Base-by-base conservation (phyloP, 306 rosid species). In the Castanospermum australe region DNA sequence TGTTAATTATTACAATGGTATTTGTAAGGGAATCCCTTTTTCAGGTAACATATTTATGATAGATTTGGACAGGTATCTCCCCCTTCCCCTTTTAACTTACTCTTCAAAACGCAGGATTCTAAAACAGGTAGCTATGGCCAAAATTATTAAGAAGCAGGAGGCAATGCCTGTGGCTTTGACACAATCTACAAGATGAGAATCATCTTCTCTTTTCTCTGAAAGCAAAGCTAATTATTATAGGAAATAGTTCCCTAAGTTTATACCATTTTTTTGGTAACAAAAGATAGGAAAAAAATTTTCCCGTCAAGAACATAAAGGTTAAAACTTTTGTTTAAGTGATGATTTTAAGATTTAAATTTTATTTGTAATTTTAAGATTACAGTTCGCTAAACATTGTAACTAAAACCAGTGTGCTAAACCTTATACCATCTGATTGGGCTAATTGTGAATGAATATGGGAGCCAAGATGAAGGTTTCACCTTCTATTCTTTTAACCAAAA, bases 121-220 rank as follows among this genome's bases (percentile, higher is more conserved):
- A 67, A 83, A 62, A 68, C 82, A 74, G 59, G 68, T 21, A 45
- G 77, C 52, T 14, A 78, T 79, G 78, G 86, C 54, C 44, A 61
- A 52, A 87, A 84, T 74, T 41, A 75, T 81, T 74, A 9, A 77
- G 56, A 52, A 71, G 83, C n/a, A 48, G 64, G 70, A 60, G 24
- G 21, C 24, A 4, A 77, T 51, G 67, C 54, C 5, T 5, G 17
- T 47, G n/a, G n/a, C n/a, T n/a, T n/a, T n/a, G 70, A 57, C 76
- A 74, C 84, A 6, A 41, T 35, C 64, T 62, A 70, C 86, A 75
- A 87, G 84, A 75, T 17, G 25, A 65, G 71, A 21, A 77, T 77
- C 72, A 60, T 32, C 54, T 24, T 41, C 77, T 74, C 36, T 39
- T 57, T 73, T 57, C 76, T 42, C 88, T 75, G 75, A 87, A 81